A percentile compares a stretch with the other conserved stretches of the same genome.
Evolutionary conservation across 2,329 filamentous ascomycete species (phyloP).

Genomic region (Aspergillus ibericus): DNA sequence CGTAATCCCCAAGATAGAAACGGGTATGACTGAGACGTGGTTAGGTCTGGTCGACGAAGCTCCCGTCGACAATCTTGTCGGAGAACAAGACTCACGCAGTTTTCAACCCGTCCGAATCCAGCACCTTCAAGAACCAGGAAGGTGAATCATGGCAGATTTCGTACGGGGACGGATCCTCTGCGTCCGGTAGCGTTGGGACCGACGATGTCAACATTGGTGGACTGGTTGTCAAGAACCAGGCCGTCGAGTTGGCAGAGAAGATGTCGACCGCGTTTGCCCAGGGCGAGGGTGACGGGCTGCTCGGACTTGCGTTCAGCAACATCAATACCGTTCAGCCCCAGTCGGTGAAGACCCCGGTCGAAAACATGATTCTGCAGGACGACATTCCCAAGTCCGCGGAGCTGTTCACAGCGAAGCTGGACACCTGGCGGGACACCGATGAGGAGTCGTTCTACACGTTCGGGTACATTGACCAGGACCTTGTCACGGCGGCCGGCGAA

Average conservation of each 20-base stretch:
- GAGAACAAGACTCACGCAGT: constrained; percentile 48
- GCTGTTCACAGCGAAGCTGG: constrained; percentile 66
- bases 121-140: constrained; percentile 54
- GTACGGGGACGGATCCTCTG: constrained; percentile 68
- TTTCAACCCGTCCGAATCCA: constrained; percentile 63
- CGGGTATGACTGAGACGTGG: background rate
- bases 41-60: constrained; percentile 9
- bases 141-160: constrained; percentile 63
- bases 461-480: constrained; percentile 67
- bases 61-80: constrained; percentile 7
- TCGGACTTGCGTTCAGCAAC: constrained; percentile 64
- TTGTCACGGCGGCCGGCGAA: constrained; percentile 54
- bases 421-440: constrained; percentile 54
- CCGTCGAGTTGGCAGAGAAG: constrained; percentile 62
- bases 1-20: constrained; percentile 3
- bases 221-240: constrained; percentile 60
- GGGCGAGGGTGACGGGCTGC: constrained; percentile 61
- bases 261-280: constrained; percentile 60
- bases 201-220: constrained; percentile 65
- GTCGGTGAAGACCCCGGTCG: constrained; percentile 60
- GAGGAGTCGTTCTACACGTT: constrained; percentile 69
- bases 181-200: constrained; percentile 64
- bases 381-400: constrained; percentile 55
- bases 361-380: constrained; percentile 65
- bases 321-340: constrained; percentile 64